These are phyloP conservation scores for Acacia pycnantha DNA, from an alignment of 331 rosid species.

Conservation along the genomic window DNA sequence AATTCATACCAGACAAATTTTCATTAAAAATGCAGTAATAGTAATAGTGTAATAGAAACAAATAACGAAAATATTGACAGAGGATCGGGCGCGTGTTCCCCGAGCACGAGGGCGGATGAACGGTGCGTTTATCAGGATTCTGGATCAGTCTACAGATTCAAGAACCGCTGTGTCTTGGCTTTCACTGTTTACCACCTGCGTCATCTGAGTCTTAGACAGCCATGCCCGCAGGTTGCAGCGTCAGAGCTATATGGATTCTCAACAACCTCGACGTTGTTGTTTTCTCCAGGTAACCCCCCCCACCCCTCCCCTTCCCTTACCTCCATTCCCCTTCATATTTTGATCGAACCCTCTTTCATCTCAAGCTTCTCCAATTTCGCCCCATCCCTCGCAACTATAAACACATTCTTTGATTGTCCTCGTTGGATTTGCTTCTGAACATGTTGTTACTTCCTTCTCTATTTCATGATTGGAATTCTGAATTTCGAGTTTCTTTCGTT, in stretches of 20 bases:
- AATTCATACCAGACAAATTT: no score
- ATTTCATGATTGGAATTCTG: not conserved
- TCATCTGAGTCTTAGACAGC: conserved; percentile 25
- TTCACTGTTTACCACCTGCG: not conserved
- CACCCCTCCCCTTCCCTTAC: not conserved
- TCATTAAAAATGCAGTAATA: no score
- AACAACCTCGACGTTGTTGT: conserved; percentile 76
- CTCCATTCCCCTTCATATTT: not conserved
- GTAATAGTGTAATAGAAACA: not conserved
- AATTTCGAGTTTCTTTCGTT: not conserved
- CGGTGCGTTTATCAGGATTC: not conserved
- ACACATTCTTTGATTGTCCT: not conserved
- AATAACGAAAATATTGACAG: not conserved
- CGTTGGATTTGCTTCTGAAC: not conserved
- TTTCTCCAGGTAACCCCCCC: conserved; percentile 94
- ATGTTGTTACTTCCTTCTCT: not conserved
- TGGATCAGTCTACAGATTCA: not conserved
- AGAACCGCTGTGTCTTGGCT: not conserved
- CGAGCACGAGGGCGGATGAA: not conserved
- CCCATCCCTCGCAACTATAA: not conserved
- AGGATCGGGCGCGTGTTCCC: not conserved
- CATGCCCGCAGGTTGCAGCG: conserved; percentile 69
- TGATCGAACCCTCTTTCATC: not conserved
- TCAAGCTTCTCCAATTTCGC: not conserved
- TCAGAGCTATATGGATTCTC: conserved; percentile 95